Base-by-base conservation (phyloP, 768 basidiomycete genomes). In the Crepidotus variabilis region DNA sequence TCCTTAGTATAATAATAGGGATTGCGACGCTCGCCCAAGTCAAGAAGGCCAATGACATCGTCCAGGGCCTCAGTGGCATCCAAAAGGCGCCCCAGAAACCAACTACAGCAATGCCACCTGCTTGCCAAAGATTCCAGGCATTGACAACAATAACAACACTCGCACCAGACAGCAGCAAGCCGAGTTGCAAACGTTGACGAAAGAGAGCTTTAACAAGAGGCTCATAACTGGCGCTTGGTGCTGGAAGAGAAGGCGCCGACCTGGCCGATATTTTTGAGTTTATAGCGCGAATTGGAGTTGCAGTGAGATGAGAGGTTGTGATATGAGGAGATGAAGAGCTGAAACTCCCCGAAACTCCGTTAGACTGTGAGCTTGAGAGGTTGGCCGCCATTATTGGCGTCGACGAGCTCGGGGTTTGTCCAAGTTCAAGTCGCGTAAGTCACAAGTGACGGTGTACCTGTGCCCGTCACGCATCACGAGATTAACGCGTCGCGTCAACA, bases 131-230 rank as follows among this genome's bases (percentile, higher is more conserved):
- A 3, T 67, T 71, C 76, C 82, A 77, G 23, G 72, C 47, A 2
- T 72, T 65, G 14, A 71, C 68, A 1, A 75, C 70, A 5, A 65
- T 63, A 71, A 83, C 84, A 6, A 78, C 80, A 56, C 77, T 74
- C 3, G 76, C 62, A 0, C 72, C 72, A 33, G 86, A 82, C 33
- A 74, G 75, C 8, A 77, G 66, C 56, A 90, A 81, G 32, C 86
- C 76, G 60, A 77, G 74, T 21, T 79, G 71, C 6, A 89, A 79
- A 39, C 88, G 81, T 62, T 83, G 82, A 51, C 75, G 79, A 47
- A 91, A 76, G 5, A 86, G 75, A 2, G 78, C 69, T 63, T 86
- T 88, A 1, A 84, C 80, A 47, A 83, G 78, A 8, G 87, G 87
- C 60, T 88, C 85, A 65, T 84, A 91, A 1, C 75, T 70, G 60